Evolutionary conservation across 75 land plant species (phyloP), one percentile per base, ranked within the genome.

Genomic region (Sequoiadendron giganteum): DNA sequence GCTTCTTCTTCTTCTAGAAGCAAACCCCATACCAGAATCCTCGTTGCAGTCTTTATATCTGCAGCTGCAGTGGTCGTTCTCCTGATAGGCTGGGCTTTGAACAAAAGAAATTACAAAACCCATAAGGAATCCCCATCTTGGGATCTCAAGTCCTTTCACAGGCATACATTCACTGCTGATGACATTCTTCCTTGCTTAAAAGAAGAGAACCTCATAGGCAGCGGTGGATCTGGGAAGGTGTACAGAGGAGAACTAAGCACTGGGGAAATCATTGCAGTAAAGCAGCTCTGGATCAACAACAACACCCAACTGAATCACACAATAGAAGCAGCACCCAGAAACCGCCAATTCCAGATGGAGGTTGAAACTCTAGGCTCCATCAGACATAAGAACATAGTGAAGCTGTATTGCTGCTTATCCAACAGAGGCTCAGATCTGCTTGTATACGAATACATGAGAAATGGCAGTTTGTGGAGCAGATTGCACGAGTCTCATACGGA

Each of bases 391-490:
- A 95, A 95, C 93, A 95, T 97, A 21, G 55, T 52, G 55, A 52
- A 52, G 55, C 55, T 52, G 16, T 52, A 52, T 52, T 52, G 55
- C 55, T 52, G 97, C 96, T 39, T 92, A 91, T 91, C 96, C 5
- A 90, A 91, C 82, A 65, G 40, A 78, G 95, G 96, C 34, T 88
- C 87, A 78, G 93, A 87, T 28, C 85, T 97, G 15, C 87, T 95
- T 88, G 95, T 95, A 45, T 97, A 97, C 80, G 97, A 97, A 91
- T 97, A 95, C 90, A 95, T 97, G 99, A 93, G 94, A 14, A 95
- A 52, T 3, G 55, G 55, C 16, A 52, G 55, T 13, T 52, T 52
- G 55, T 52, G 55, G 55, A 14, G 14, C 55, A 52, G 16, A 52
- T 14, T 52, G 55, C 16, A 52, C 55, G 55, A 52, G 15, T 16